A percentile compares a stretch with the other conserved stretches of the same genome.
Conservation (phyloP, 257 asterid species). For the Scutellaria barbata region DNA sequence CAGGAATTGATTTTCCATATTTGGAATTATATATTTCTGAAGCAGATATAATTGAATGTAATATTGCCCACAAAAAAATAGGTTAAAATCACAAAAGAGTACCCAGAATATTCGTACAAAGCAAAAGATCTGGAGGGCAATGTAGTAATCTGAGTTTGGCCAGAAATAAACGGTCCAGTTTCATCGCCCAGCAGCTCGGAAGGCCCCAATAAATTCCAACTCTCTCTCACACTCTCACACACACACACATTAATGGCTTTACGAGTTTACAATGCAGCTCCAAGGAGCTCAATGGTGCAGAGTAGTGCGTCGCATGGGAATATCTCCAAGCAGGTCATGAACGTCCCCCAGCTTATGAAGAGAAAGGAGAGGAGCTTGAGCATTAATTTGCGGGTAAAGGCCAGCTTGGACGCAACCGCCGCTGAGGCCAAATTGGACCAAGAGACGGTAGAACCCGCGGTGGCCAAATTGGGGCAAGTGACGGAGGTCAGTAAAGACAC, state of each 20-base stretch:
- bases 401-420: constrained; percentile 58
- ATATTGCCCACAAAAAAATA: constrained; percentile 35
- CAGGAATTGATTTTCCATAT: background rate
- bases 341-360: constrained; percentile 16
- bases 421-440: constrained; percentile 22
- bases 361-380: constrained; percentile 42
- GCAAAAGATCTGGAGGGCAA: constrained; percentile 38
- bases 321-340: constrained; percentile 40
- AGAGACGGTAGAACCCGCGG: constrained; percentile 51
- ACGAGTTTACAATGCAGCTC: constrained; percentile 60
- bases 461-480: constrained; percentile 64
- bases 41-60: background rate
- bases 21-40: constrained; percentile 8
- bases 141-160: constrained; percentile 38
- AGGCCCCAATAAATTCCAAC: constrained; percentile 30
- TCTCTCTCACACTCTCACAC: constrained; percentile 18
- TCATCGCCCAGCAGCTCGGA: constrained; percentile 23
- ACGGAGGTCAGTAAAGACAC: constrained; percentile 75
- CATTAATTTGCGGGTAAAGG: constrained; percentile 45
- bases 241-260: constrained; percentile 55
- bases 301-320: constrained; percentile 36
- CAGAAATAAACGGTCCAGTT: constrained; percentile 38
- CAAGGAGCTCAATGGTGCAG: constrained; percentile 53
- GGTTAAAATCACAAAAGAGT: constrained; percentile 18
- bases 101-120: constrained; percentile 37